These are phyloP conservation scores for Asterionellopsis glacialis DNA, from an alignment of 108 stramenopile species.

Conservation along the genomic window DNA sequence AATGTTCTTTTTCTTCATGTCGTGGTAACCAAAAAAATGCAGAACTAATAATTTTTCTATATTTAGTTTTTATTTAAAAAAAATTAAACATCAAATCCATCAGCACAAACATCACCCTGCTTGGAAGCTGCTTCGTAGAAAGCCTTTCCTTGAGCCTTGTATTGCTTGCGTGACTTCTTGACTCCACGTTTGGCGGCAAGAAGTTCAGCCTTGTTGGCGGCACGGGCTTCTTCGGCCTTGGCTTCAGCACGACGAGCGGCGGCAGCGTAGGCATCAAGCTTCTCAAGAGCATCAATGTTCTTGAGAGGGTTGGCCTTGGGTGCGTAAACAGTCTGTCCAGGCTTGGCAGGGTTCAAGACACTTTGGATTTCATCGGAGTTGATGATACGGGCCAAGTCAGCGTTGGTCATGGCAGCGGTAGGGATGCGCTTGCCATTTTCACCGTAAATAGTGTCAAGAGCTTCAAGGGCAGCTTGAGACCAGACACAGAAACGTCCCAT, in stretches of 20 bases:
- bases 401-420: constrained; percentile 91
- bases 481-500: constrained; percentile 98
- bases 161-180: constrained; percentile 55
- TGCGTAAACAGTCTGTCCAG: constrained; percentile 52
- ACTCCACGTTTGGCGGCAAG: constrained; percentile 53
- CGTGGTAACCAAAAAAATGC: too few relatives aligned
- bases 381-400: constrained; percentile 97
- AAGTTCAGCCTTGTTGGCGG: constrained; percentile 54
- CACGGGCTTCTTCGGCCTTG: constrained; percentile 54
- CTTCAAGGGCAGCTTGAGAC: constrained; percentile 96
- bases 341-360: constrained; percentile 86
- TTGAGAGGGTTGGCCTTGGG: constrained; percentile 95
- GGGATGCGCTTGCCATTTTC: constrained; percentile 85
- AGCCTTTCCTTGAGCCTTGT: constrained; percentile 71
- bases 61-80: background rate
- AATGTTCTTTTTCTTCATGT: too few relatives aligned
- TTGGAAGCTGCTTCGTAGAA: constrained; percentile 67
- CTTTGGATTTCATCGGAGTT: constrained; percentile 98
- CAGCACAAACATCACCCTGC: constrained; percentile 82
- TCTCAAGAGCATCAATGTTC: constrained; percentile 79
- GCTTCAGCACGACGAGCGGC: constrained; percentile 74
- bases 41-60: too few relatives aligned
- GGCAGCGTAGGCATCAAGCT: constrained; percentile 94
- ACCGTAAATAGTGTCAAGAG: constrained; percentile 93
- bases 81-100: constrained; percentile 48